phyloP scores from a whole-genome alignment of 805 yeast species.

The Saccharomycodes ludwigii region DNA sequence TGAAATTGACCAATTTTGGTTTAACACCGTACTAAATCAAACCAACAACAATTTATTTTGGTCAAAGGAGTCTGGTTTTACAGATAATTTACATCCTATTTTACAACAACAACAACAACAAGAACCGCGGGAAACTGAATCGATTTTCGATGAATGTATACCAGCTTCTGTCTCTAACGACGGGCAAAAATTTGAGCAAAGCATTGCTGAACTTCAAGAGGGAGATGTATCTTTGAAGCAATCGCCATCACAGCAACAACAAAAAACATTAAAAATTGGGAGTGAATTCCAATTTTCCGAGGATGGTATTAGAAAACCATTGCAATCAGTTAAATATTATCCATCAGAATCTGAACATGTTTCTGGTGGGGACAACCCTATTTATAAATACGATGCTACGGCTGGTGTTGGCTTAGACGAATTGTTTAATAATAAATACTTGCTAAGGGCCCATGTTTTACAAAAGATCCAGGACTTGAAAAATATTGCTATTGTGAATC shows the following conservation, averaged over 20 bases:
- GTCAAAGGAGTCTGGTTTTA: neutral
- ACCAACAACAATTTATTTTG: slow-evolving; percentile 1
- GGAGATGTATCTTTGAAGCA: too few relatives aligned
- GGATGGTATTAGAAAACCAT: neutral
- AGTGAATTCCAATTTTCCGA: neutral
- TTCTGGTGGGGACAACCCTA: neutral
- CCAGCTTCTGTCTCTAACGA: neutral
- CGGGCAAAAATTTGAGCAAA: too few relatives aligned
- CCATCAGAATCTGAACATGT: neutral
- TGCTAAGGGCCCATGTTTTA: slow-evolving; percentile 7
- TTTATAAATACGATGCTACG: neutral
- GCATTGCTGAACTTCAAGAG: neutral
- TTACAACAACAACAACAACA: slow-evolving; percentile 1
- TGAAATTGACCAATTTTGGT: slow-evolving; percentile 10
- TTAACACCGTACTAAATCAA: slow-evolving; percentile 3
- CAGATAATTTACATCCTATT: neutral
- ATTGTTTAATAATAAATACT: slow-evolving; percentile 5
- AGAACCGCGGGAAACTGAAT: neutral
- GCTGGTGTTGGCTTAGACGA: slow-evolving; percentile 5
- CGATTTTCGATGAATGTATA: slow-evolving; percentile 2
- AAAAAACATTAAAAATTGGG: too few relatives aligned
- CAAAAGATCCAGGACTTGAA: slow-evolving; percentile 8
- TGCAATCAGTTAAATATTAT: neutral
- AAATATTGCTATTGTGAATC: too few relatives aligned
- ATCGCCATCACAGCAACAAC: too few relatives aligned